Conservation (phyloP, 2,329 filamentous ascomycete genomes). For the Trichoderma sp. region DNA sequence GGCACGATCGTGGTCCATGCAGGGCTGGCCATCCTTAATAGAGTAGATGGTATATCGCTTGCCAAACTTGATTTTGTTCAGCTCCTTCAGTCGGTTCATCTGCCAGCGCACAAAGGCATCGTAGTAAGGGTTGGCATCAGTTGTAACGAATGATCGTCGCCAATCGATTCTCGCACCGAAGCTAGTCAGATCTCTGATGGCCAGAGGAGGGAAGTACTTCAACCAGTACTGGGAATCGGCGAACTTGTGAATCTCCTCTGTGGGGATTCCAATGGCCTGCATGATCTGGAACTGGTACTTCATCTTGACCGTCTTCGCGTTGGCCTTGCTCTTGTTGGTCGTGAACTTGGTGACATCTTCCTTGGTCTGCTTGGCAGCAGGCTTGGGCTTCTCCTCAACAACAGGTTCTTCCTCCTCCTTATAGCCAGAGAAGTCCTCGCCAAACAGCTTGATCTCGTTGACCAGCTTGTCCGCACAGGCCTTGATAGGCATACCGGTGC, state of each 20-base stretch:
- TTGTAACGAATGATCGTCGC: conserved; percentile 90
- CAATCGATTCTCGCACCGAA: conserved; percentile 90
- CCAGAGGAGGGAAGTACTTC: conserved; percentile 70
- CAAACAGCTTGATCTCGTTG: conserved; percentile 86
- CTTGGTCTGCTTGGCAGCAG: conserved; percentile 66
- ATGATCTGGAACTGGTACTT: conserved; percentile 98
- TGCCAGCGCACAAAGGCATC: conserved; percentile 96
- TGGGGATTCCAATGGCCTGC: conserved; percentile 83
- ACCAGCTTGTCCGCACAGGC: conserved; percentile 94
- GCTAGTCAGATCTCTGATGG: conserved; percentile 73
- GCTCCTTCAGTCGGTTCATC: conserved; percentile 86
- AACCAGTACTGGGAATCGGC: conserved; percentile 92
- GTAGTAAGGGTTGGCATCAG: conserved; percentile 95
- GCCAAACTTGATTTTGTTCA: conserved; percentile 91
- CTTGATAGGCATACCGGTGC: conserved; percentile 96
- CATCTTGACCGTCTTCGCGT: conserved; percentile 84
- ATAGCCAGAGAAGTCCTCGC: conserved; percentile 80
- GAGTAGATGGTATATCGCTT: conserved; percentile 89
- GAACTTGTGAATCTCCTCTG: conserved; percentile 89
- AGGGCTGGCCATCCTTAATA: conserved; percentile 48
- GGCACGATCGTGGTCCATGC: conserved; percentile 51
- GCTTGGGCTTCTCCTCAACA: conserved; percentile 48
- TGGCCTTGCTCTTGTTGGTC: conserved; percentile 89
- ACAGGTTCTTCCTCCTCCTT: conserved; percentile 62
- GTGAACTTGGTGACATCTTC: conserved; percentile 89